A percentile compares a stretch with the other conserved stretches of the same genome.
These are phyloP conservation scores for Moesziomyces globuligerus DNA, from an alignment of 1,284 basidiomycete species.

Conservation along the genomic window DNA sequence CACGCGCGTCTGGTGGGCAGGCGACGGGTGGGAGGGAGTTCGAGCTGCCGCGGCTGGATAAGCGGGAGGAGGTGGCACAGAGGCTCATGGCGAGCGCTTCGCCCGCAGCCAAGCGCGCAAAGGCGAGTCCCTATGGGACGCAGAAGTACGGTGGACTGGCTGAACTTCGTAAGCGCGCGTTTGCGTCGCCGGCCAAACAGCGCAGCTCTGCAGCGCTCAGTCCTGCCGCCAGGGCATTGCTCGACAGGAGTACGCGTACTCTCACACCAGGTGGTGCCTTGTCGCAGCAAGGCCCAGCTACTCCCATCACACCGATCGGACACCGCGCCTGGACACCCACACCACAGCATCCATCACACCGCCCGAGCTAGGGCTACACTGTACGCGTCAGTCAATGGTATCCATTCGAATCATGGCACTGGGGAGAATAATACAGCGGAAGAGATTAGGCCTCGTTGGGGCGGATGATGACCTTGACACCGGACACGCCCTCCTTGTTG, in stretches of 20 bases:
- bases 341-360: slow-evolving; percentile 8
- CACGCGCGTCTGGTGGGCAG: not conserved
- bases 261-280: not conserved
- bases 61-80: slow-evolving; percentile 25
- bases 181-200: slow-evolving; percentile 9
- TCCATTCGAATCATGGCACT: too few species aligned
- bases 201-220: slow-evolving; percentile 10
- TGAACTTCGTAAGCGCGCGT: slow-evolving; percentile 1
- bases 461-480: slow-evolving; percentile 49
- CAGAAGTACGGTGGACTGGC: slow-evolving; percentile 24
- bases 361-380: not conserved
- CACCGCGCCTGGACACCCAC: slow-evolving; percentile 35
- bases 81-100: not conserved
- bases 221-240: slow-evolving; percentile 33
- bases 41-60: slow-evolving; percentile 8
- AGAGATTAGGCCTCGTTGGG: slow-evolving; percentile 39
- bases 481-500: slow-evolving; percentile 51
- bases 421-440: too few species aligned
- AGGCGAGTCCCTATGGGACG: slow-evolving; percentile 24
- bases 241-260: slow-evolving; percentile 26
- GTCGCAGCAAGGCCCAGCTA: not conserved
- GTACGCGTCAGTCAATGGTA: too few species aligned
- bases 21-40: slow-evolving; percentile 6
- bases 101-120: slow-evolving; percentile 3
- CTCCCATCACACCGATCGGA: not conserved